Percentiles rank a stretch among this genome's conserved stretches.
Evolutionary conservation across 2,329 filamentous ascomycete species (phyloP).

Genomic region (Onygena corvina): DNA sequence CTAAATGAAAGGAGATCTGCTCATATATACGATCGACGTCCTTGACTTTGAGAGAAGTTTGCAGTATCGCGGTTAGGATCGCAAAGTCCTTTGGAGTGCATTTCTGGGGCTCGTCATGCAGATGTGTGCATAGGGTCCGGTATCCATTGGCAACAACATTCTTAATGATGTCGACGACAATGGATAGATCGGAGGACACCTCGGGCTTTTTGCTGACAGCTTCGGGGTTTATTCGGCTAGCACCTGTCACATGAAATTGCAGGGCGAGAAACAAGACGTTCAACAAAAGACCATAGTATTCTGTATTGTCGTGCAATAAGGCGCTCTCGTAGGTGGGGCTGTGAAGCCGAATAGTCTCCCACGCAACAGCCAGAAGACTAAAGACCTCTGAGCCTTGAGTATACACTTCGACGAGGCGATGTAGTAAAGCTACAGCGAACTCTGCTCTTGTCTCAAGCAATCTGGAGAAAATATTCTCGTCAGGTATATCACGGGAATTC

Average conservation of each 20-base stretch:
- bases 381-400: slow-evolving; percentile 42
- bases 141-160: slow-evolving; percentile 71
- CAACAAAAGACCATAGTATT: slow-evolving; percentile 72
- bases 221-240: slow-evolving; percentile 26
- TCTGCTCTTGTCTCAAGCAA: slow-evolving; percentile 66
- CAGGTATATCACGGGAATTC: slow-evolving; percentile 59
- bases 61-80: slow-evolving; percentile 75
- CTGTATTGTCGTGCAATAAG: slow-evolving; percentile 44
- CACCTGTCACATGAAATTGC: slow-evolving; percentile 37
- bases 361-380: slow-evolving; percentile 45
- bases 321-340: slow-evolving; percentile 49
- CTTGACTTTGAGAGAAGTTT: slow-evolving; percentile 68
- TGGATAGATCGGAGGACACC: slow-evolving; percentile 38
- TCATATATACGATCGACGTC: slow-evolving; percentile 59
- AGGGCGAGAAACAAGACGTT: slow-evolving; percentile 76
- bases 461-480: slow-evolving; percentile 69
- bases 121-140: slow-evolving; percentile 62
- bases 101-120: slow-evolving; percentile 60
- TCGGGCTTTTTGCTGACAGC: slow-evolving; percentile 28
- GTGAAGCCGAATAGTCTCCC: slow-evolving; percentile 47
- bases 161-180: slow-evolving; percentile 67
- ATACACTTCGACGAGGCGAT: slow-evolving; percentile 55
- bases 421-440: slow-evolving; percentile 68
- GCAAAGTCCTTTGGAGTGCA: slow-evolving; percentile 69
- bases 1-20: slow-evolving; percentile 57